Evolutionary conservation across 2,329 filamentous ascomycete genomes (phyloP).

Genomic region (Rhinocladiella mackenziei): DNA sequence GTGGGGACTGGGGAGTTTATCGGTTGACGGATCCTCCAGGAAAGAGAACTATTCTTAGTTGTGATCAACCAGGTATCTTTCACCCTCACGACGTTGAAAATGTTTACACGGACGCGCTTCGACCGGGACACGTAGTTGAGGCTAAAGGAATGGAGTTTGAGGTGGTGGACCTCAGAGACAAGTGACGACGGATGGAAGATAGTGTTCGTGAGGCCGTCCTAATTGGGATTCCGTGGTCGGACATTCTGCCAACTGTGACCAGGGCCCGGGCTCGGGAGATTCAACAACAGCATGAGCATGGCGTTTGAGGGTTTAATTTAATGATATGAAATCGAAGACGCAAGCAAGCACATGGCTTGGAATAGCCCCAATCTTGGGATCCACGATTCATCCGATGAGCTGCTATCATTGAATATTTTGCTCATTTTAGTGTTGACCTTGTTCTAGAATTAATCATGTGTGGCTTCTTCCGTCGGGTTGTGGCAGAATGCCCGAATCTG

Average conservation of each 20-base stretch:
- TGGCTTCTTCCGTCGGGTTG: too few relatives aligned
- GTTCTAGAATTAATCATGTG: too few relatives aligned
- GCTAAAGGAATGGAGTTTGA: conserved; percentile 63
- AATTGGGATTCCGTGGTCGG: conserved; percentile 6
- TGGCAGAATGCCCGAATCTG: too few relatives aligned
- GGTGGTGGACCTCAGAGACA: conserved; percentile 58
- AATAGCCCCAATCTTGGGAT: too few relatives aligned
- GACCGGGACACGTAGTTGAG: conserved; percentile 69
- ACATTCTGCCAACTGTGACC: conserved; percentile 1
- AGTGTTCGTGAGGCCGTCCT: conserved; percentile 2
- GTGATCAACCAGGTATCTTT: conserved; percentile 73
- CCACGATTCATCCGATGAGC: too few relatives aligned
- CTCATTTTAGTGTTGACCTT: too few relatives aligned
- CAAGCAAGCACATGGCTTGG: conserved; percentile 2
- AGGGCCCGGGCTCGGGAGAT: background rate
- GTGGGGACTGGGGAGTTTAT: conserved; percentile 77
- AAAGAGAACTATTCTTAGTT: conserved; percentile 76
- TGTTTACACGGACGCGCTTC: conserved; percentile 70
- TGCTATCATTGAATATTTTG: too few relatives aligned
- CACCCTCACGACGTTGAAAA: conserved; percentile 70
- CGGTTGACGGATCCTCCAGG: conserved; percentile 90
- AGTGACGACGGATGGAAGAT: conserved; percentile 3
- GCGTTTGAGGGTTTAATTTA: conserved; percentile 2
- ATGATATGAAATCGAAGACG: too few relatives aligned
- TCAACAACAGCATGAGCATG: conserved; percentile 1